Evolutionary conservation across 83 land plant genomes (phyloP).

Genomic region (Thuja plicata): DNA sequence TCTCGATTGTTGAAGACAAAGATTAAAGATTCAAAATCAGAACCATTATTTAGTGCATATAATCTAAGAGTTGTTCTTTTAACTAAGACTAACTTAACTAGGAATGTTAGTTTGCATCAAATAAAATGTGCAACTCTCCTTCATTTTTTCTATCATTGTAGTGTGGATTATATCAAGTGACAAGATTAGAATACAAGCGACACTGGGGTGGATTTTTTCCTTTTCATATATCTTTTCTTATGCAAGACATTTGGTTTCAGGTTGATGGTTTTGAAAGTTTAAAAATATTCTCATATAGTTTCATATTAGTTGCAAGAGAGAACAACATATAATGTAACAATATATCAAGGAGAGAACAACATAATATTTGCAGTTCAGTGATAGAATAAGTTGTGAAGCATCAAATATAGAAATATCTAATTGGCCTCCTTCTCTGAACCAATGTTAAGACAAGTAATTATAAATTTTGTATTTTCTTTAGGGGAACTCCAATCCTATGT

Average conservation of each 20-base stretch:
- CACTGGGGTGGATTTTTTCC: neutral
- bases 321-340: too few relatives aligned
- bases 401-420: slow-evolving; percentile 20
- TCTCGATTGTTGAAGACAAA: neutral
- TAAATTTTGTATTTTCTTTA: slow-evolving; percentile 39
- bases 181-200: neutral
- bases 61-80: too few relatives aligned
- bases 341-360: too few relatives aligned
- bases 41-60: neutral
- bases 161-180: neutral
- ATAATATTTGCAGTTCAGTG: too few relatives aligned
- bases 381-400: neutral
- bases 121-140: neutral
- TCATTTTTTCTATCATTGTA: neutral
- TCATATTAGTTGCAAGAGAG: neutral
- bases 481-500: too few relatives aligned
- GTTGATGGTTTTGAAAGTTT: neutral
- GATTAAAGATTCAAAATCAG: neutral
- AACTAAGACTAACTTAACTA: neutral
- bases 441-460: slow-evolving; percentile 53
- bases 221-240: neutral
- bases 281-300: neutral
- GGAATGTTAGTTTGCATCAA: neutral
- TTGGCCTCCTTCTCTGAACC: neutral
- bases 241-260: neutral